Evolutionary conservation across 768 basidiomycete species (phyloP).

Genomic region (Hygrocybe punicea): DNA sequence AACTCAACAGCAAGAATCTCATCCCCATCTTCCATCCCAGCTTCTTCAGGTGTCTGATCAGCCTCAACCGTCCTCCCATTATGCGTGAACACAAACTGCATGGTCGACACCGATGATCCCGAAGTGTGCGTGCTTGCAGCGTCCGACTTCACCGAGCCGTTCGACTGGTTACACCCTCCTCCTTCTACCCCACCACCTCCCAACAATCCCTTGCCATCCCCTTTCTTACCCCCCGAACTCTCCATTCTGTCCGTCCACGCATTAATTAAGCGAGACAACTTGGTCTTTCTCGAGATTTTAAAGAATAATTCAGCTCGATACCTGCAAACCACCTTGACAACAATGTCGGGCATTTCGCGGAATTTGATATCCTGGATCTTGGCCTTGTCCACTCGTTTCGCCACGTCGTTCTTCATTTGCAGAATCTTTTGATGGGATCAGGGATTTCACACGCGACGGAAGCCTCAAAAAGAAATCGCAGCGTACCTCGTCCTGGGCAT

Average conservation of each 20-base stretch:
- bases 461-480: background rate
- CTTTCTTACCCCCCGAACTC: constrained; percentile 47
- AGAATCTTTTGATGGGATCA: constrained; percentile 45
- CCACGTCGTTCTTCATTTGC: constrained; percentile 80
- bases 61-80: constrained; percentile 75
- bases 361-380: constrained; percentile 78
- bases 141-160: constrained; percentile 51
- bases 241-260: constrained; percentile 93
- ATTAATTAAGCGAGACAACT: constrained; percentile 75
- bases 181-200: constrained; percentile 28
- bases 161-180: constrained; percentile 36
- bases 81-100: constrained; percentile 85
- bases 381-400: constrained; percentile 74
- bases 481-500: constrained; percentile 77
- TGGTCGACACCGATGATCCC: constrained; percentile 39
- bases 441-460: background rate
- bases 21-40: constrained; percentile 83
- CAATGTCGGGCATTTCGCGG: constrained; percentile 84
- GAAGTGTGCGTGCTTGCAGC: constrained; percentile 45
- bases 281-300: constrained; percentile 89
- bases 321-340: constrained; percentile 83
- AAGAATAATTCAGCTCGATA: constrained; percentile 90
- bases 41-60: constrained; percentile 82
- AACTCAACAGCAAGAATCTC: constrained; percentile 87
- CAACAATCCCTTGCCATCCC: constrained; percentile 19